Evolutionary conservation across 2,329 filamentous ascomycete species (phyloP), one percentile per base, ranked within the genome.

Genomic region (Xylariaceae sp.): DNA sequence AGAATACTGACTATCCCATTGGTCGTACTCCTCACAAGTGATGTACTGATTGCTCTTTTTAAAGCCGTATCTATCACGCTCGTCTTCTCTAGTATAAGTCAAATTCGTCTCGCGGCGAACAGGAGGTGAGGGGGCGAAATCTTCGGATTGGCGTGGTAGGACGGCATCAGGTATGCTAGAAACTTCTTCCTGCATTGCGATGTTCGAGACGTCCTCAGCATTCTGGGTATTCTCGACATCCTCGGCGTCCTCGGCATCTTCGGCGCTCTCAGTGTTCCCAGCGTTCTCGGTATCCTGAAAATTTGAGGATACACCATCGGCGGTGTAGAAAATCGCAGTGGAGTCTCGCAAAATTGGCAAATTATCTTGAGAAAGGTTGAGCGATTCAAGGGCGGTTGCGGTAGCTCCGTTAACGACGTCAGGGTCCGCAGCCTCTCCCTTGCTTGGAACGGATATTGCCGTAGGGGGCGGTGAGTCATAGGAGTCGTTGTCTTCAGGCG

Each of bases 41-140:
- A 96, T 80, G 65, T 95, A 86, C 61, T 92, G 86, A 39, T 85
- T 92, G 36, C 83, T 81, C 69, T 96, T 97, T 61, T 90, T 89
- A 74, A 97, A 97, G 3, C 92, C 92, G 65, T 96, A 96, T 15
- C 89, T 82, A 69, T 96, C 92, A 50, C 91, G 84, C 13, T 70
- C 70, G 5, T 79, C 75, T 21, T 80, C 78, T 54, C 81, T 75
- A 3, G 74, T 69, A 13, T 76, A 72, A 1, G 69, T 69, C 29
- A 67, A 60, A 26, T 66, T 66, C 36, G 57, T 68, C 53, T 56
- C 64, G 49, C 54, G 68, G 51, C 57, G 68, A 54, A 29, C 65
- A 57, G 49, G 60, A 32, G 37, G 55, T 47, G 57, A 57, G 3
- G 59, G 58, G 5, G 13, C 47, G 39, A 58, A 58, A 18, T 56